Evolutionary conservation across 768 basidiomycete genomes (phyloP).

Genomic region (Lactarius sp.): DNA sequence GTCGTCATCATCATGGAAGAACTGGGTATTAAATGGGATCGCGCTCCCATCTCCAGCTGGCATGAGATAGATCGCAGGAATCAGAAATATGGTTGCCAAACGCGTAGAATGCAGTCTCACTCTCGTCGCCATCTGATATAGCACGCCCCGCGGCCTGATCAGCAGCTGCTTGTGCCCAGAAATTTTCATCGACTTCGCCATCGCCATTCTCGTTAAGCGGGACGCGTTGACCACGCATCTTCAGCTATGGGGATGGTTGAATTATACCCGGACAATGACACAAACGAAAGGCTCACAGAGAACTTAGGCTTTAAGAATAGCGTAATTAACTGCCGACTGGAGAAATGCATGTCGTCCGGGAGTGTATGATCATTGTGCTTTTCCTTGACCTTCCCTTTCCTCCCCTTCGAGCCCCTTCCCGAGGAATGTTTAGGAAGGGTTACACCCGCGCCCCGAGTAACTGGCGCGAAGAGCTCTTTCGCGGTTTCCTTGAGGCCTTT

Average conservation of each 20-base stretch:
- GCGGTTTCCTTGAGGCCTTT: constrained; percentile 56
- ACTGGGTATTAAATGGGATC: constrained; percentile 90
- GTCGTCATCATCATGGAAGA: constrained; percentile 91
- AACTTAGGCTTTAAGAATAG: constrained; percentile 97
- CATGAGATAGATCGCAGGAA: background rate
- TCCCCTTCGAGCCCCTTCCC: constrained; percentile 36
- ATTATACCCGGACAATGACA: background rate
- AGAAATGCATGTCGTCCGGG: constrained; percentile 98
- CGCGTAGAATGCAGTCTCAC: constrained; percentile 34
- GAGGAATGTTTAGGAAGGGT: constrained; percentile 43
- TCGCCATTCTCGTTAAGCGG: constrained; percentile 55
- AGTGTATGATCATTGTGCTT: constrained; percentile 72
- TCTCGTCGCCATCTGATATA: constrained; percentile 55
- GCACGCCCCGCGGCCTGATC: constrained; percentile 62
- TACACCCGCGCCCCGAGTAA: constrained; percentile 63
- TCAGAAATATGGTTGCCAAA: background rate
- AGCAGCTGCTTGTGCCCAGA: constrained; percentile 95
- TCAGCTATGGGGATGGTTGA: constrained; percentile 49
- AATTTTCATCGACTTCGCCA: constrained; percentile 91
- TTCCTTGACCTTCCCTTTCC: constrained; percentile 48
- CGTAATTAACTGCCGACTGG: constrained; percentile 81
- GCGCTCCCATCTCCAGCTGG: constrained; percentile 45
- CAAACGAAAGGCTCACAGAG: constrained; percentile 50
- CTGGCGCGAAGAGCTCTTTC: constrained; percentile 75
- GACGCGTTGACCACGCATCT: constrained; percentile 76